A percentile compares a stretch with the other conserved stretches of the same genome.
Conservation (phyloP, 192 early-diverging fungal genomes). For the Mortierella hygrophila region DNA sequence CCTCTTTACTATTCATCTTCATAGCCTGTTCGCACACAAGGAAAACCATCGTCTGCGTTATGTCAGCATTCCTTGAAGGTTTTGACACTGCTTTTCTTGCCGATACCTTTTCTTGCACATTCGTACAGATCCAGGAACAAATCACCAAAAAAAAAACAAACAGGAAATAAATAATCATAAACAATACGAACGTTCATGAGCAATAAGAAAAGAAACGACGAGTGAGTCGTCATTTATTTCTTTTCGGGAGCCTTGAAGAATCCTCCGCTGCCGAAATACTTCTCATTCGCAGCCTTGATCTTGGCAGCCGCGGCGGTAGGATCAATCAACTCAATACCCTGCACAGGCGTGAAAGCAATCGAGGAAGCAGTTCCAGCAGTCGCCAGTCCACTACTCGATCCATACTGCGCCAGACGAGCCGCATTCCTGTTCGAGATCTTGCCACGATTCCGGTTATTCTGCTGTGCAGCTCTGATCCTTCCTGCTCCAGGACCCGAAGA, state of each 20-base stretch:
- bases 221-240: conserved; percentile 3
- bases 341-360: conserved; percentile 94
- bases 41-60: conserved; percentile 43
- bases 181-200: background rate
- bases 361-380: conserved; percentile 90
- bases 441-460: conserved; percentile 80
- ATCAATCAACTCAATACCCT: conserved; percentile 94
- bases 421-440: conserved; percentile 58
- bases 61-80: conserved; percentile 39
- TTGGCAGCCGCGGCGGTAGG: conserved; percentile 77
- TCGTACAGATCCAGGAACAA: background rate
- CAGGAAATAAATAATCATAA: background rate
- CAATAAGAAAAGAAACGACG: background rate
- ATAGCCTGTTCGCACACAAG: conserved; percentile 30
- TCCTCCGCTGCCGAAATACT: conserved; percentile 75
- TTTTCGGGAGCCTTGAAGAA: conserved; percentile 33
- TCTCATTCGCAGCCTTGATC: conserved; percentile 74
- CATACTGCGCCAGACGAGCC: conserved; percentile 48
- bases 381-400: conserved; percentile 59
- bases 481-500: conserved; percentile 67
- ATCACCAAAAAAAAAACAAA: background rate
- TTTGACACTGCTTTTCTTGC: background rate
- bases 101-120: conserved; percentile 4
- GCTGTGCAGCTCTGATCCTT: conserved; percentile 79
- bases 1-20: background rate